phyloP scores from a whole-genome alignment of 179 eudicot species.

The Patellifolia procumbens region DNA sequence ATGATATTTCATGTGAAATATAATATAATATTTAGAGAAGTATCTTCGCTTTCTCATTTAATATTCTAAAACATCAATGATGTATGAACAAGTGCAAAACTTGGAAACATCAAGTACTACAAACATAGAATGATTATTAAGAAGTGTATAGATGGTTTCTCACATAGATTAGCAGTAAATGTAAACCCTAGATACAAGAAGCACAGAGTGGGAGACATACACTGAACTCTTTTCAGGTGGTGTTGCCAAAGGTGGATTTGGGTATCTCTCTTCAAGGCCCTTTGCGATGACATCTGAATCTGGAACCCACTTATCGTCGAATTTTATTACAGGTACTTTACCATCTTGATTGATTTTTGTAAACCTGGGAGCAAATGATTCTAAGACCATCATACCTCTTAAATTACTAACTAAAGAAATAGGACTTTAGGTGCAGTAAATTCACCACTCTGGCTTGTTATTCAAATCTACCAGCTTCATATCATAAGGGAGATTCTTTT shows the following conservation, averaged over 20 bases:
- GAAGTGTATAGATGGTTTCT: neutral
- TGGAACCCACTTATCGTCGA: conserved; percentile 86
- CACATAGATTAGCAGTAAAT: neutral
- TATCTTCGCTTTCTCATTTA: too few relatives aligned
- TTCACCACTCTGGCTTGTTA: conserved; percentile 88
- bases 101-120: too few relatives aligned
- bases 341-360: conserved; percentile 79
- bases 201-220: conserved; percentile 40
- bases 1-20: too few relatives aligned
- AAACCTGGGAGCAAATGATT: conserved; percentile 50
- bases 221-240: conserved; percentile 82
- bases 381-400: neutral
- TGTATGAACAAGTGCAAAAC: too few relatives aligned
- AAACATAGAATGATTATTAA: neutral
- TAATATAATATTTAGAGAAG: too few relatives aligned
- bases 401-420: neutral
- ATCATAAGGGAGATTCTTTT: conserved; percentile 84
- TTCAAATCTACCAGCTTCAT: conserved; percentile 71
- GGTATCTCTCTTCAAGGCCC: conserved; percentile 74
- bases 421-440: neutral
- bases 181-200: neutral
- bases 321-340: conserved; percentile 84
- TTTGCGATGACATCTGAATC: conserved; percentile 91
- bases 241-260: conserved; percentile 71
- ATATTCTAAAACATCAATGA: too few relatives aligned